These are phyloP conservation scores for Angophora floribunda DNA, from an alignment of 345 rosid genomes.

Conservation along the genomic window DNA sequence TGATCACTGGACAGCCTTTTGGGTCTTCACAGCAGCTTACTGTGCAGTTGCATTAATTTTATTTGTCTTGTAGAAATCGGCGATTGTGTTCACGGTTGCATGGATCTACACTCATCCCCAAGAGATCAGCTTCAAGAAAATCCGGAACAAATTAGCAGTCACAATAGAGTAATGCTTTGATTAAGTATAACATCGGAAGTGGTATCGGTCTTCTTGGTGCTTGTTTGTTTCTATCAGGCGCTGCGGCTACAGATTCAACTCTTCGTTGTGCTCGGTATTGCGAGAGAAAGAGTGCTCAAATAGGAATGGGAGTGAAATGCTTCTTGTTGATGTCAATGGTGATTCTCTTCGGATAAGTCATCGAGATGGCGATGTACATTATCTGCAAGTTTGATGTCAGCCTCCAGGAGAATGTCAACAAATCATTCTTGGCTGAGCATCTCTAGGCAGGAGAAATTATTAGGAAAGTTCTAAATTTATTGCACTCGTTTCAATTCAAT, in stretches of 20 bases:
- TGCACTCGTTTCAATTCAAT: no score
- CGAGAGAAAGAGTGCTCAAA: no score
- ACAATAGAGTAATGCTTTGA: no score
- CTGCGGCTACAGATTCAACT: no score
- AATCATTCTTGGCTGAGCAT: background rate
- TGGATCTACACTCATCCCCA: background rate
- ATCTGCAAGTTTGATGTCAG: background rate
- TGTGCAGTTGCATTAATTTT: background rate
- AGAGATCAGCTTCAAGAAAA: background rate
- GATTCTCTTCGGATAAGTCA: background rate
- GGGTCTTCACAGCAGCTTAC: background rate
- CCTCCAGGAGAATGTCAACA: background rate
- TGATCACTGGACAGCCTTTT: background rate
- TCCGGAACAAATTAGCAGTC: background rate
- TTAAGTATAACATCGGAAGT: no score
- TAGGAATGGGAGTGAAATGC: background rate
- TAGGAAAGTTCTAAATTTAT: no score
- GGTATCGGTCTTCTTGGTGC: no score
- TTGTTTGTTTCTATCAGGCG: no score
- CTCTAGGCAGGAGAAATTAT: background rate
- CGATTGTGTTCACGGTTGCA: background rate
- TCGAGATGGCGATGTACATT: background rate
- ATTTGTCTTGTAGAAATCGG: background rate
- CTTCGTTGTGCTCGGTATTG: no score
- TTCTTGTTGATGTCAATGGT: background rate